Percentiles rank a stretch among this genome's conserved stretches.
Evolutionary conservation across 495 filamentous ascomycete genomes (phyloP).

Genomic region (Talaromyces liani): DNA sequence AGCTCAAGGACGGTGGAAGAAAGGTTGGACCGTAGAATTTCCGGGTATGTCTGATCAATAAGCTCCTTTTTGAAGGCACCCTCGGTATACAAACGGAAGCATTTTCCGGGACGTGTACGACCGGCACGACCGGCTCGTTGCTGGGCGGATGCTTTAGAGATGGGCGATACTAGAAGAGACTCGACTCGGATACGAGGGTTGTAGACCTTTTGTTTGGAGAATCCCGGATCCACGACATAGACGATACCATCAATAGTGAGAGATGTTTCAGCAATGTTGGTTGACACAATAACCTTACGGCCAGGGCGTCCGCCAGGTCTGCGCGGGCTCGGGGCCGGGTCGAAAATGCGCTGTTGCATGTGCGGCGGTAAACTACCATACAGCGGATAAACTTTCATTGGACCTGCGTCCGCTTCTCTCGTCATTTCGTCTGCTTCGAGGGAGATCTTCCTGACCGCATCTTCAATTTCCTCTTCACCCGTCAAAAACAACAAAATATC

Average conservation of each 20-base stretch:
- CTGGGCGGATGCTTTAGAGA: constrained; percentile 97
- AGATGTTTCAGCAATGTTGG: constrained; percentile 96
- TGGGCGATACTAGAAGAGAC: constrained; percentile 89
- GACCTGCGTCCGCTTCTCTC: constrained; percentile 82
- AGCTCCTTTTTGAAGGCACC: constrained; percentile 96
- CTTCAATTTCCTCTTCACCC: constrained; percentile 98
- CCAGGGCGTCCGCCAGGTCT: constrained; percentile 75
- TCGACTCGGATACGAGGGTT: constrained; percentile 95
- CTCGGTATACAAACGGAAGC: constrained; percentile 96
- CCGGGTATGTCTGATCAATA: constrained; percentile 92
- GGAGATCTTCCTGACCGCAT: constrained; percentile 82
- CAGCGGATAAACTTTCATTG: constrained; percentile 82
- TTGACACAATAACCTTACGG: constrained; percentile 91
- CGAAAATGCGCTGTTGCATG: constrained; percentile 94
- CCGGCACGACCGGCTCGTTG: constrained; percentile 97
- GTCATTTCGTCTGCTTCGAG: constrained; percentile 88
- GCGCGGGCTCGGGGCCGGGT: constrained; percentile 67
- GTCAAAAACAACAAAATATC: constrained; percentile 96
- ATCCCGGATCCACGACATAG: constrained; percentile 96
- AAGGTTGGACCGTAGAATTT: constrained; percentile 90
- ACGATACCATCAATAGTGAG: constrained; percentile 99
- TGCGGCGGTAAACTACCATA: constrained; percentile 89
- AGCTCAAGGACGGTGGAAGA: constrained; percentile 91
- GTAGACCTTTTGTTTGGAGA: constrained; percentile 99
- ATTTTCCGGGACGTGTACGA: constrained; percentile 95